Evolutionary conservation across 2,329 filamentous ascomycete genomes (phyloP), one percentile per base, ranked within the genome.

Genomic region (Monilinia vaccinii-corymbosi): DNA sequence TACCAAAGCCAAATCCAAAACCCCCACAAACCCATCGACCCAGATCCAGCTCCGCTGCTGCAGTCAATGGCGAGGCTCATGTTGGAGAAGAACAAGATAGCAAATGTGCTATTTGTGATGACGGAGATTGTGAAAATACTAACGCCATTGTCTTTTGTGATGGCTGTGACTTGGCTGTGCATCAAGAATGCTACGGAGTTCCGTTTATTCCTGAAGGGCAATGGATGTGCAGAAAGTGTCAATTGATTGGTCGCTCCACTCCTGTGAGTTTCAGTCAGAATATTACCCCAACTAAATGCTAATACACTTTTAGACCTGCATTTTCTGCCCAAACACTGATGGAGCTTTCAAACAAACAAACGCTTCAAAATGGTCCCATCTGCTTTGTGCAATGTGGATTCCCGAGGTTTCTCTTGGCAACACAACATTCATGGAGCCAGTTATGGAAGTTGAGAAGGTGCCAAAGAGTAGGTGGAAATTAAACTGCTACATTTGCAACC

Each of bases 111-210:
- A 95, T 99, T 61, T 99, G 94, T 72, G 94, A 99, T 71, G 94
- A 99, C 70, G 94, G 94, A n/a, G 94, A 99, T 71, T 99, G 94
- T 71, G 94, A 99, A 75, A 99, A 99, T 73, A 95, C 94, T 25
- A 99, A 99, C 71, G 94, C 94, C 1, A 99, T 99, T 70, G 94
- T 99, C 25, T 99, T 99, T 71, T 99, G 94, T 72, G 94, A 99
- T 72, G 94, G 94, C 3, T 99, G 94, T 74, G 95, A 99, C 74
- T 78, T 99, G 56, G 94, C 94, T 4, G 94, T 99, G 11, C 94
- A 99, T 74, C 94, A 99, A 73, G 94, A 99, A 76, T 99, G 94
- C 74, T 99, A 99, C 71, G 94, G 94, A 60, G 94, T 99, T 50
- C 94, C 94, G 1, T 99, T 97, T 73, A 99, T 99, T 66, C 94